These are phyloP conservation scores for Amniculicola lignicola DNA, from an alignment of 495 filamentous ascomycete genomes.

Conservation along the genomic window DNA sequence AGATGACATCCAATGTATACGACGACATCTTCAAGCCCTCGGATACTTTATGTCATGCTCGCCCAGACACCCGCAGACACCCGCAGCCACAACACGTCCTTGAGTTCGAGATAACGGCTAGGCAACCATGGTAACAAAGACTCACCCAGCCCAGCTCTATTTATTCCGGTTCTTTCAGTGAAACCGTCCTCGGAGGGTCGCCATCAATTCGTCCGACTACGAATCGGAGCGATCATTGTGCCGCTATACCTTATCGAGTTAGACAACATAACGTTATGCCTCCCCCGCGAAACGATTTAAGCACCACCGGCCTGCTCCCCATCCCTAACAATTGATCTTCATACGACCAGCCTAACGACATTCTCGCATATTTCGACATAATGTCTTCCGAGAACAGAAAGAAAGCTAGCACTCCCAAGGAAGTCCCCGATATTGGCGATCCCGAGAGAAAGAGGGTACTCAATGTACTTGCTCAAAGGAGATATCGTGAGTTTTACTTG, in stretches of 20 bases:
- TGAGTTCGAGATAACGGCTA: too few relatives aligned
- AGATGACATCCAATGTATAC: too few relatives aligned
- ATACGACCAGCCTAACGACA: not conserved
- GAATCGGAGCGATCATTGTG: not conserved
- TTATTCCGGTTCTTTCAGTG: too few relatives aligned
- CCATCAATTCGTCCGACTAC: not conserved
- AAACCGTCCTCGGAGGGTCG: too few relatives aligned
- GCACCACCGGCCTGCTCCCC: too few relatives aligned
- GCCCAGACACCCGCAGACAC: too few relatives aligned
- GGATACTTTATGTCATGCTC: too few relatives aligned
- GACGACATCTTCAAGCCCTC: too few relatives aligned
- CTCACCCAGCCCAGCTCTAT: too few relatives aligned
- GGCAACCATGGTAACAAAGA: too few relatives aligned
- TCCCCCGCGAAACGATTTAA: not conserved
- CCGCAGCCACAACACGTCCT: too few relatives aligned
- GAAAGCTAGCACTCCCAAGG: slow-evolving; percentile 12
- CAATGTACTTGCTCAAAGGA: slow-evolving; percentile 50
- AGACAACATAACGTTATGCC: slow-evolving; percentile 10
- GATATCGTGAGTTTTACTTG: slow-evolving; percentile 46
- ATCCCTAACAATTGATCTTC: too few relatives aligned
- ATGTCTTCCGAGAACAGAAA: slow-evolving; percentile 21
- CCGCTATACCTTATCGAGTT: not conserved
- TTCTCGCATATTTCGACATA: not conserved
- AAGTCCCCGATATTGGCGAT: slow-evolving; percentile 29
- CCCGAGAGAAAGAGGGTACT: slow-evolving; percentile 50